Base-by-base conservation (phyloP, 1,139 yeast genomes). In the Yamadazyma aaseri region DNA sequence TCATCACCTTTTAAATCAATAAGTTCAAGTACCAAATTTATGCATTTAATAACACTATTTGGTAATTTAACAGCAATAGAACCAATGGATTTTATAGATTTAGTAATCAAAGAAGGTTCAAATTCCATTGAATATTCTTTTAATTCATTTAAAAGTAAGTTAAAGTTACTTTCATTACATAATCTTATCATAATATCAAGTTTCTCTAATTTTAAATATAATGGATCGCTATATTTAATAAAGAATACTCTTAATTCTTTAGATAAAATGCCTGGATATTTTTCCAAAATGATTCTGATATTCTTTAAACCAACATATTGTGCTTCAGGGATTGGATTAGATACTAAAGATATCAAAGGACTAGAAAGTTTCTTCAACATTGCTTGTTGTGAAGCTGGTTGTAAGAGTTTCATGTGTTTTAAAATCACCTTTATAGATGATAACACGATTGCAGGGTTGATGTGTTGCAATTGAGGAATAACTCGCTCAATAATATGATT, bases 381-480 rank as follows among this genome's bases (percentile, higher is more conserved):
- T 3, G 60, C 50, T 6, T 71, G 60, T 37, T 53, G 53, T 36
- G 58, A 59, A 3, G 63, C 60, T 11, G 56, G 54, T 11, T 49
- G 51, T 10, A 61, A 51, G 18, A 82, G 63, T n/a, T 77, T 79
- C 35, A 86, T 47, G 55, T 89, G 95, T 40, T 78, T 78, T 23
- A 94, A 59, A 7, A 92, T 79, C 2, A 87, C 87, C 53, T 89
- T 87, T 42, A 94, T 81, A 0, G 97, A 78, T 20, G 90, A 79
- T 47, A 94, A 68, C 3, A 94, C 97, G 21, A 94, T 97, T 3
- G 96, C 85, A 1, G 98, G 96, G 55, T 94, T 94, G 20, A 86
- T 97, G 58, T 94, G 99, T 62, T 94, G 99, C 51, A 94, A 76
- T 60, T 92, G 98, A 6, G 99, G 98, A 5, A 86, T 77, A 6